Evolutionary conservation across 2,329 filamentous ascomycete species (phyloP), one percentile per base, ranked within the genome.

Genomic region (Oidium heveae): DNA sequence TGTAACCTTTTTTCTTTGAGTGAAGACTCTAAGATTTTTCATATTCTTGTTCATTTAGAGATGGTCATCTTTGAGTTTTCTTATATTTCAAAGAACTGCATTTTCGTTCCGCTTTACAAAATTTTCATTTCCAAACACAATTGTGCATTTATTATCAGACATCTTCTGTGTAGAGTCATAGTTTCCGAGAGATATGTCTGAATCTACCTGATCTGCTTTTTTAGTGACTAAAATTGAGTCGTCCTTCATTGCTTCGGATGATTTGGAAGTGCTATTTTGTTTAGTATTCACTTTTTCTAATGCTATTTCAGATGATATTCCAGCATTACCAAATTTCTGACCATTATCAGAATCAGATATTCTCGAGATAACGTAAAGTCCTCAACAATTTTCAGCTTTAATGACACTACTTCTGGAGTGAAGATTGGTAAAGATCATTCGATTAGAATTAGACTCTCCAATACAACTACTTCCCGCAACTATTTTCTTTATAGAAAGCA

Each of bases 401-500:
- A 49, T 49, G 24, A 49, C 20, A 49, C 24, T 49, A n/a, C 12
- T 28, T 49, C n/a, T 49, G 18, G 44, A 49, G 28, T 49, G 18
- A 28, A 49, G 18, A 49, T 49, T 49, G 24, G 18, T 49, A 32
- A 49, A 49, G 28, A 49, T 49, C 7, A 49, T 49, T 49, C 44
- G 44, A 49, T 49, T 49, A 49, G 22, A 49, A 49, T 49, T 32
- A 49, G 18, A 49, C 24, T 49, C 9, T 9, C 44, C 44, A 49
- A 28, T 9, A 49, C 44, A 49, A 28, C 2, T 49, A 49, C 28
- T 18, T 49, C 44, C 44, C n/a, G 44, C 49, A 34, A 52, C 33
- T n/a, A 52, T 52, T 52, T 52, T 52, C 24, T 52, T 52, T 36
- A 52, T 32, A 36, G 49, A 52, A 34, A 52, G 49, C 18, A 52